Conservation (phyloP, 2,329 filamentous ascomycete genomes). For the Huntiella omanensis region DNA sequence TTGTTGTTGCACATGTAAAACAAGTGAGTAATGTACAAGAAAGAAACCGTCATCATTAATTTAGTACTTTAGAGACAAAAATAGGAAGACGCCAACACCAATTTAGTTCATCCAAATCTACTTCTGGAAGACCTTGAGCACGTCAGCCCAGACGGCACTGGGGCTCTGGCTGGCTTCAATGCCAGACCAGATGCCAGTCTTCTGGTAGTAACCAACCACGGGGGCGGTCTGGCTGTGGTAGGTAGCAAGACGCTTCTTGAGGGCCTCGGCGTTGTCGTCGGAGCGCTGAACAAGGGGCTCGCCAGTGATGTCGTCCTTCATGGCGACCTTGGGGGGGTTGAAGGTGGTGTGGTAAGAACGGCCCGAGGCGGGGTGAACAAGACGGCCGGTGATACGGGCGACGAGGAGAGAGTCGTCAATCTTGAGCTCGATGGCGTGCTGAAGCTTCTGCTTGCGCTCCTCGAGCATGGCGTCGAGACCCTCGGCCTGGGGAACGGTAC, state of each 20-base stretch:
- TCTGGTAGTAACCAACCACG: slow-evolving; percentile 91
- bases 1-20: no score
- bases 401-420: slow-evolving; percentile 91
- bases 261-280: slow-evolving; percentile 88
- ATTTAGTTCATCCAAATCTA: neutral
- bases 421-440: slow-evolving; percentile 90
- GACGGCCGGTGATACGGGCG: slow-evolving; percentile 84
- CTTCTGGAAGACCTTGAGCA: slow-evolving; percentile 64
- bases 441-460: slow-evolving; percentile 60
- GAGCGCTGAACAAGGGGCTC: slow-evolving; percentile 91
- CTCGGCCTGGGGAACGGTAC: slow-evolving; percentile 88
- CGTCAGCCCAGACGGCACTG: slow-evolving; percentile 83
- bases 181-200: slow-evolving; percentile 89
- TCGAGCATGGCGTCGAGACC: slow-evolving; percentile 83
- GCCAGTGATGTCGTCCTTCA: slow-evolving; percentile 94
- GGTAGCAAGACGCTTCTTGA: slow-evolving; percentile 83
- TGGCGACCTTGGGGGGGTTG: slow-evolving; percentile 84
- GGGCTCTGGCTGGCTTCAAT: slow-evolving; percentile 94
- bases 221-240: slow-evolving; percentile 90
- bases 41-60: neutral
- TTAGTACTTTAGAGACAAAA: slow-evolving; percentile 3
- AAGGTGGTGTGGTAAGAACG: slow-evolving; percentile 97
- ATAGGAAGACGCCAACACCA: neutral
- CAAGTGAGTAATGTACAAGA: no score
- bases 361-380: slow-evolving; percentile 88